Base-by-base conservation (phyloP, 2,329 filamentous ascomycete species). In the Aspergillus pseudotamarii region DNA sequence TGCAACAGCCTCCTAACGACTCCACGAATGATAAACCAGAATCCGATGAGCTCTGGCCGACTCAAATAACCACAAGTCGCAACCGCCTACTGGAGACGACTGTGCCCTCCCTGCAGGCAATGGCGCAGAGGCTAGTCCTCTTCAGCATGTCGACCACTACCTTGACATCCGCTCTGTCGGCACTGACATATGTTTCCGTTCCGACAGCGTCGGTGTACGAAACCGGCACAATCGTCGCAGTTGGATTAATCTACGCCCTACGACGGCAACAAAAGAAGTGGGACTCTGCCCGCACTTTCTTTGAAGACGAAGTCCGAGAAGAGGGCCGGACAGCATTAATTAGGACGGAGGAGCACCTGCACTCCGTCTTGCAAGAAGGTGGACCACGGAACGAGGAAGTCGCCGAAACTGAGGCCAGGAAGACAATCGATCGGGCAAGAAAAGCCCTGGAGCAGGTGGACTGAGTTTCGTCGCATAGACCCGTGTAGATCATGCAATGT, bases 131-230 rank as follows among this genome's bases (percentile, higher is more conserved):
- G 61, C 85, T 94, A 2, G 88, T 97, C 5, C 75, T 96, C 5
- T 89, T 93, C 71, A 91, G 91, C 0, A 79, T 92, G 0, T 90
- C 88, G 58, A 92, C 92, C 0, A 91, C 91, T 0, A 87, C 88
- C 5, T 79, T 91, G 3, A 85, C 86, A 0, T 81, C 83, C 12
- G 85, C 84, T 0, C 79, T 89, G 2, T 85, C 84, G 0, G 82
- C 78, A 0, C 81, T 88, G 60, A 80, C 87, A 4, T 88, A 86
- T 72, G 67, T 86, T 21, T 86, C 85, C 19, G 71, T 83, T 10
- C 80, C 83, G 0, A 78, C 83, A 0, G 80, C 83, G 9, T 82
- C 82, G 0, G 60, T 85, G 1, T 88, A 87, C 62, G 86, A 88
- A 72, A 84, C 85, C 5, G 83, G 85, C 43, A 86, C 85, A 3